These are phyloP conservation scores for Botrytis porri DNA, from an alignment of 2,329 filamentous ascomycete genomes.

Conservation along the genomic window DNA sequence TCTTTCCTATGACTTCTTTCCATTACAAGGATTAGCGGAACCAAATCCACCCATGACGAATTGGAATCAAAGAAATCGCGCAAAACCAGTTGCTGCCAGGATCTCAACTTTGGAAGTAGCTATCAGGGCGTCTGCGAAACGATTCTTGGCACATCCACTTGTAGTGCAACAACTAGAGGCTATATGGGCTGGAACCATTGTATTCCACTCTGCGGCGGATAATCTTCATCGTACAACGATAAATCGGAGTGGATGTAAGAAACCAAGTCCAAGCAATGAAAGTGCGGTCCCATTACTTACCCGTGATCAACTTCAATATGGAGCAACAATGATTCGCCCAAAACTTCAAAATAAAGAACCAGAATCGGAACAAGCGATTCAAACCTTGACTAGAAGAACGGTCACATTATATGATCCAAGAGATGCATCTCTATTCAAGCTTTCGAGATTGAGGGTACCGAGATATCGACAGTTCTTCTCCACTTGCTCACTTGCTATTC, in stretches of 20 bases:
- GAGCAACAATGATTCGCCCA: conserved; percentile 31
- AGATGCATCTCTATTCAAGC: conserved; percentile 85
- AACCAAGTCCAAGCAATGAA: conserved; percentile 23
- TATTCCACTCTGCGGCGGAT: conserved; percentile 88
- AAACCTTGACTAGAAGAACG: conserved; percentile 47
- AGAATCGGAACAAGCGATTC: conserved; percentile 30
- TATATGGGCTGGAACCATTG: conserved; percentile 94
- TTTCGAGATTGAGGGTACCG: conserved; percentile 85
- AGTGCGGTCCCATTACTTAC: conserved; percentile 18
- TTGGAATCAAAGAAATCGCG: conserved; percentile 42
- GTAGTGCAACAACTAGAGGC: conserved; percentile 94
- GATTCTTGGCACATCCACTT: conserved; percentile 85
- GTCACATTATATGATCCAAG: conserved; percentile 87
- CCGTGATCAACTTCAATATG: conserved; percentile 38
- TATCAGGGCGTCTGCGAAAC: conserved; percentile 88
- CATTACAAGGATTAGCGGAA: conserved; percentile 73
- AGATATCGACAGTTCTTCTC: conserved; percentile 89
- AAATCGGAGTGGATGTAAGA: conserved; percentile 21
- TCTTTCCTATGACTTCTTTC: conserved; percentile 91
- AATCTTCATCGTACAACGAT: conserved; percentile 58
- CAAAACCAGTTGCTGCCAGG: conserved; percentile 61
- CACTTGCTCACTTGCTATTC: conserved; percentile 78
- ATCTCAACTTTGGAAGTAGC: conserved; percentile 91
- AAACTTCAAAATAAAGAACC: conserved; percentile 6
- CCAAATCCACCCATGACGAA: conserved; percentile 40